A percentile compares a stretch with the other conserved stretches of the same genome.
Evolutionary conservation across 2,329 filamentous ascomycete genomes (phyloP).

Genomic region (Zymoseptoria tritici): DNA sequence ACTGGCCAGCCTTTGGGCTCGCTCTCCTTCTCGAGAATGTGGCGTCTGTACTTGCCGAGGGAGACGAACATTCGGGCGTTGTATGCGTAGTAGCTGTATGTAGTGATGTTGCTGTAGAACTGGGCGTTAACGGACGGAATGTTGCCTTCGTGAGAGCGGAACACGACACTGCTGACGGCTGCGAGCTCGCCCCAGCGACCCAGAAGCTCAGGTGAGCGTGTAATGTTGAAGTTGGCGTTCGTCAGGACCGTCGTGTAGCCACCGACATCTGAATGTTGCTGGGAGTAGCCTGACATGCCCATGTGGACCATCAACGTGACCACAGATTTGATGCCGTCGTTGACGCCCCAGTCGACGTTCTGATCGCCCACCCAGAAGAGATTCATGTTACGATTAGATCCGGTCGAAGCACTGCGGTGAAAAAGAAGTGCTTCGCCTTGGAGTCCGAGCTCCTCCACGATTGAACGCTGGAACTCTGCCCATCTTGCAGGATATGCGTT

Average conservation of each 20-base stretch:
- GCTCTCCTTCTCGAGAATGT: constrained; percentile 23
- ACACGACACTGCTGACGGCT: constrained; percentile 29
- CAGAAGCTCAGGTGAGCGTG: constrained; percentile 30
- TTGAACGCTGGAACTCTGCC: constrained; percentile 28
- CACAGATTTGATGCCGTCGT: constrained; percentile 32
- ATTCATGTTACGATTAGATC: constrained; percentile 30
- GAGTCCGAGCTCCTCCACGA: constrained; percentile 23
- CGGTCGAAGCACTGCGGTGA: constrained; percentile 31
- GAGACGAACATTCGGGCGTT: constrained; percentile 32
- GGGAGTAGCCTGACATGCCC: constrained; percentile 31
- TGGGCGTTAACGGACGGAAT: constrained; percentile 32
- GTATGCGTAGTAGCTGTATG: constrained; percentile 31
- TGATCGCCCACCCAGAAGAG: constrained; percentile 36
- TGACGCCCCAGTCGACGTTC: constrained; percentile 28
- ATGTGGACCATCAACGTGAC: constrained; percentile 32
- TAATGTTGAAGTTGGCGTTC: constrained; percentile 26
- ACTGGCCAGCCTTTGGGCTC: constrained; percentile 25
- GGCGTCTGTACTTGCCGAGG: constrained; percentile 28
- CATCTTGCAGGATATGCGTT: constrained; percentile 31
- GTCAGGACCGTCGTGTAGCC: constrained; percentile 32
- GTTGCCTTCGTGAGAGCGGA: constrained; percentile 34
- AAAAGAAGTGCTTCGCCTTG: constrained; percentile 30
- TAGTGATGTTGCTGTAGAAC: constrained; percentile 31
- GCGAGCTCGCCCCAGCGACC: constrained; percentile 34
- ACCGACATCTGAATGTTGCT: constrained; percentile 32